These are phyloP conservation scores for Mycena olivaceomarginata DNA, from an alignment of 768 basidiomycete genomes.

Conservation along the genomic window DNA sequence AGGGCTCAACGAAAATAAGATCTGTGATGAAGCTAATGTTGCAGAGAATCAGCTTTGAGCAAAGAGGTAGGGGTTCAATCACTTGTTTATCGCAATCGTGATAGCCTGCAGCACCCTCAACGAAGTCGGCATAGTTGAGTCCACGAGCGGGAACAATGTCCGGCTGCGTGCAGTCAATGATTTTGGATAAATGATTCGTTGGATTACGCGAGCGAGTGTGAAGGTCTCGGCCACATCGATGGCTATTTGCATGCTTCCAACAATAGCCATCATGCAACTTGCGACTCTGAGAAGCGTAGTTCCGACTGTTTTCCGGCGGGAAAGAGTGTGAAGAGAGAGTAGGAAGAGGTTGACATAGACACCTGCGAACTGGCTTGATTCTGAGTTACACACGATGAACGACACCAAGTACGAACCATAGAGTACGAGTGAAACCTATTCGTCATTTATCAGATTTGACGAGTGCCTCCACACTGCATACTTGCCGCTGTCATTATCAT, in stretches of 20 bases:
- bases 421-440: not conserved
- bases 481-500: not conserved
- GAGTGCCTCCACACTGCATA: not conserved
- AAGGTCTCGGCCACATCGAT: not conserved
- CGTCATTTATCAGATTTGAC: not conserved
- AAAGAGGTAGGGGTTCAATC: not conserved
- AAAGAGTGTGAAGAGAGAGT: not conserved
- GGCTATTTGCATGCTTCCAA: not conserved
- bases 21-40: not conserved
- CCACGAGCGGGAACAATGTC: not conserved
- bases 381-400: not conserved
- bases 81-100: not conserved
- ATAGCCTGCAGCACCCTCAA: not conserved
- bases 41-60: not conserved
- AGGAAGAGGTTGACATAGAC: not conserved
- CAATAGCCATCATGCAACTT: not conserved
- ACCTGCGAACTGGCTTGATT: not conserved
- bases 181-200: not conserved
- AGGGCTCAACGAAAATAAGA: too few species aligned
- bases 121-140: not conserved
- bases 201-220: not conserved
- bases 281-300: not conserved
- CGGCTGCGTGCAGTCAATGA: not conserved
- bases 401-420: not conserved
- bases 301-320: not conserved